Conservation (phyloP, 805 yeast species). For the Ogataea paraovalis region DNA sequence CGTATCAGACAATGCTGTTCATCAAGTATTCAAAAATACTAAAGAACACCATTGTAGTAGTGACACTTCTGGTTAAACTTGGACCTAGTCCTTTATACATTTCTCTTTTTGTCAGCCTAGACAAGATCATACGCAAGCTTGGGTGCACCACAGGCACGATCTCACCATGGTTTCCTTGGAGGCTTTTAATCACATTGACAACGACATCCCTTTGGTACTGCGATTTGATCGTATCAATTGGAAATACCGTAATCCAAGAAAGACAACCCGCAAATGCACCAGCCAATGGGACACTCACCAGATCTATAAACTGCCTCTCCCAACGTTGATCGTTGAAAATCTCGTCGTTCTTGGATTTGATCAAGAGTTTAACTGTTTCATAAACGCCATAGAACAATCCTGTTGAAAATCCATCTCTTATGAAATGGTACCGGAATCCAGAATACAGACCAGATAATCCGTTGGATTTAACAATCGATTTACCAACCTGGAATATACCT, state of each 20-base stretch:
- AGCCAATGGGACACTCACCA: constrained; percentile 54
- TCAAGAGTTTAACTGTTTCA: constrained; percentile 57
- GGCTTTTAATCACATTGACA: constrained; percentile 54
- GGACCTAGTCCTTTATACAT: constrained; percentile 79
- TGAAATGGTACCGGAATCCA: constrained; percentile 63
- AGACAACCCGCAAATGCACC: constrained; percentile 79
- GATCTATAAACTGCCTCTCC: constrained; percentile 26
- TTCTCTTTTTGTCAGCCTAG: constrained; percentile 35
- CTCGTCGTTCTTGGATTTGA: constrained; percentile 33
- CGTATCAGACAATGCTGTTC: constrained; percentile 49
- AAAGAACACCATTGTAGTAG: constrained; percentile 74
- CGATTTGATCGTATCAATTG: constrained; percentile 77
- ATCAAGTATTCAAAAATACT: constrained; percentile 65
- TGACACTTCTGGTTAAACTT: constrained; percentile 63
- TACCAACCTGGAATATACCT: constrained; percentile 39
- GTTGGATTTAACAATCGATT: constrained; percentile 50
- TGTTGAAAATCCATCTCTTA: constrained; percentile 67
- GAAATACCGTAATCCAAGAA: constrained; percentile 73
- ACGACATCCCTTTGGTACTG: constrained; percentile 72
- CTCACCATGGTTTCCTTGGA: constrained; percentile 42
- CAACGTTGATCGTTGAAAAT: constrained; percentile 6
- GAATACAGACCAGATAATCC: constrained; percentile 68
- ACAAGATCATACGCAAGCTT: constrained; percentile 16
- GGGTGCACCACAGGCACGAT: constrained; percentile 33
- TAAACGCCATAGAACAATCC: constrained; percentile 73